Base-by-base conservation (phyloP, 1,139 yeast species). In the Casaregolazyma suthepensis region DNA sequence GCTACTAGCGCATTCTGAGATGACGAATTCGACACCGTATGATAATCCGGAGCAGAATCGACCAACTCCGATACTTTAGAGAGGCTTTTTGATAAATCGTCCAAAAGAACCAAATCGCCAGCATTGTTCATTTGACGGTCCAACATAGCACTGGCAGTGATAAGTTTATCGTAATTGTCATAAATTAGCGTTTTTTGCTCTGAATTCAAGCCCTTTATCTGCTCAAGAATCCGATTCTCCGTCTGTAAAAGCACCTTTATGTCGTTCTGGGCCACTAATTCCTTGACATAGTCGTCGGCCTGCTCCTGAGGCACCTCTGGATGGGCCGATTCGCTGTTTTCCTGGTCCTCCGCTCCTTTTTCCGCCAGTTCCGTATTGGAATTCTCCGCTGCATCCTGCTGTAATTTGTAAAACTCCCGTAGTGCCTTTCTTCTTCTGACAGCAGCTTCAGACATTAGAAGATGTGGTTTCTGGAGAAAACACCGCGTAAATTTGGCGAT, bases 101-200 rank as follows among this genome's bases (percentile, higher is more conserved):
- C 55, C 23, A 56, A 53, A 15, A 54, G 52, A 1, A 52, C 38
- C 31, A 57, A 51, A 1, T 54, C 53, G 13, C 50, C 52, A 23
- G 57, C 50, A 18, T 56, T 56, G 15, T 51, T 56, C 43, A 56
- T 56, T 54, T 65, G 55, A 15, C 56, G 58, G 7, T 62, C 67
- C 43, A 71, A 63, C 26, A 73, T 70, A 49, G 69, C 68, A 3
- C 74, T 67, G 3, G 75, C 75, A 15, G 69, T 61, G 49, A 73
- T 73, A 46, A 73, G 66, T 51, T 73, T 71, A 48, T 70, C 66
- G 61, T 74, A 74, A 56, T 74, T 74, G 58, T 74, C 73, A 57
- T 74, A 74, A 1, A 74, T 76, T 29, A 74, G 64, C 17, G 76
- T 74, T 57, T 74, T 74, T 48, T 72, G 74, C 51, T 73, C 75